A percentile compares a stretch with the other conserved stretches of the same genome.
Evolutionary conservation across 2,329 filamentous ascomycete species (phyloP).

Genomic region (Colletotrichum salicis): DNA sequence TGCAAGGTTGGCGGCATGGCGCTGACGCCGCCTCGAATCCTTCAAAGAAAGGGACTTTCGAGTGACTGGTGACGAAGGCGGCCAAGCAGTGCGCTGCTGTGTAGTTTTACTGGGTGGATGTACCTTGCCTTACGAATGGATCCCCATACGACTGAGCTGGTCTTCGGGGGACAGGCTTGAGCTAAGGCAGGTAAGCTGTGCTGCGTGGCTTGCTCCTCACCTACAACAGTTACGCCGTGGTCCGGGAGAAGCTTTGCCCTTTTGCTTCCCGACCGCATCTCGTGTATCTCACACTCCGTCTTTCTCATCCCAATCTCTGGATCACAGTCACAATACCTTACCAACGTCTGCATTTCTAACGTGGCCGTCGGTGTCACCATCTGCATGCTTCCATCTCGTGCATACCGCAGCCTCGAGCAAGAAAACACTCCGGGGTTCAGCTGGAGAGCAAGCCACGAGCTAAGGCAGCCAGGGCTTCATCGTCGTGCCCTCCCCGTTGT

Average conservation of each 20-base stretch:
- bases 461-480: slow-evolving; percentile 12
- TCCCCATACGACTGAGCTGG: slow-evolving; percentile 7
- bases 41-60: slow-evolving; percentile 4
- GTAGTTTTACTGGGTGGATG: neutral
- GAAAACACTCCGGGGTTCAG: slow-evolving; percentile 22
- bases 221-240: slow-evolving; percentile 20
- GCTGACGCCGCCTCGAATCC: slow-evolving; percentile 31
- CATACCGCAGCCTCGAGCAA: slow-evolving; percentile 11
- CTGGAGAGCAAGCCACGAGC: slow-evolving; percentile 30
- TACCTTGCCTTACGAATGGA: slow-evolving; percentile 2
- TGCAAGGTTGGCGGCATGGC: slow-evolving; percentile 14
- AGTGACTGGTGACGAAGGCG: neutral
- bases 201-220: slow-evolving; percentile 21
- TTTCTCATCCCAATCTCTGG: slow-evolving; percentile 3
- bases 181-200: slow-evolving; percentile 21
- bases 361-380: slow-evolving; percentile 22
- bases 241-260: slow-evolving; percentile 2
- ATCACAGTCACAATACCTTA: neutral
- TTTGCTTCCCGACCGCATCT: neutral
- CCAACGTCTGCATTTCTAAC: slow-evolving; percentile 3
- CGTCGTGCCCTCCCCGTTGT: slow-evolving; percentile 13
- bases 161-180: slow-evolving; percentile 10
- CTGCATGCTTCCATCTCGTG: slow-evolving; percentile 20
- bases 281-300: slow-evolving; percentile 10
- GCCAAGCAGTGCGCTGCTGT: neutral